Evolutionary conservation across 1,139 yeast genomes (phyloP), one percentile per base, ranked within the genome.

Genomic region (Scheffersomyces insectosa): DNA sequence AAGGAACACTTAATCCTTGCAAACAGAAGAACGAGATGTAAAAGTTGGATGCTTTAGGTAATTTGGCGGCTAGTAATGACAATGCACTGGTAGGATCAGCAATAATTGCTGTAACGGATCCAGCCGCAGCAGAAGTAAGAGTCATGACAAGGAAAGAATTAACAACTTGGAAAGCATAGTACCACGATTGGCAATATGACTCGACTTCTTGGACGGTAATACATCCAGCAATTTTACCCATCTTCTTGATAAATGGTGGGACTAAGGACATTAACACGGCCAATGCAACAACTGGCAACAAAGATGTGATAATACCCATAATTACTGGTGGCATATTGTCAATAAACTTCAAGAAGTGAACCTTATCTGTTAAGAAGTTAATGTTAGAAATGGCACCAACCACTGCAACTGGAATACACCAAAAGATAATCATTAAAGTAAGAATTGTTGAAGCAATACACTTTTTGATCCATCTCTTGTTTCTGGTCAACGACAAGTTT

Each of bases 371-470:
- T 52, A 88, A 72, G 55, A 79, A 83, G 43, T 84, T 82, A 39
- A 87, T 70, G 57, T 88, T 88, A 12, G 96, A 85, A 45, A 88
- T 80, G 44, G 83, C 71, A 65, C 95, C 95, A 20, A 88, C 87
- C 48, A 88, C 83, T 4, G 95, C 88, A 11, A 88, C 93, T 2
- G 96, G 96, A 47, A 88, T 75, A 30, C 95, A 85, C 96, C 96
- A 88, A 52, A 88, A 82, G 14, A 87, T 70, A 49, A 89, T 80
- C 59, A 85, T 65, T 41, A 75, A 64, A 23, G 79, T 70, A 49
- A 79, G 69, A 41, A 78, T 62, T 9, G 80, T 64, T 16, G 61
- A 56, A 33, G 79, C 78, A 49, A 76, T 55, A 25, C 68, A 39
- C 42, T 62, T 63, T 56, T 79, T 75, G 16, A 65, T 53, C 43